These are phyloP conservation scores for Oryza nivara DNA, from an alignment of 176 grass and related monocot genomes.

Conservation along the genomic window DNA sequence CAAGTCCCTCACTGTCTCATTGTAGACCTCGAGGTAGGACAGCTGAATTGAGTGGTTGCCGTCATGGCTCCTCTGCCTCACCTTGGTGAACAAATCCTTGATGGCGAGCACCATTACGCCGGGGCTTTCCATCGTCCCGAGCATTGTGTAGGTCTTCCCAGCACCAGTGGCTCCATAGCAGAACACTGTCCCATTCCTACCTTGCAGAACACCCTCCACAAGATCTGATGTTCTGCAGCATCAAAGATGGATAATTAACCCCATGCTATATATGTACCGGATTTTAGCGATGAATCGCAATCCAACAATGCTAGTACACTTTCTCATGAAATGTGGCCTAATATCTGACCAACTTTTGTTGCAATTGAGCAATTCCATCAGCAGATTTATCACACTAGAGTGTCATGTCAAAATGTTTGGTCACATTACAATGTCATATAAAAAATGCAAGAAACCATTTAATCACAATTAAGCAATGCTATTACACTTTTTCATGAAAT, in stretches of 20 bases:
- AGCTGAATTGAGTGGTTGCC: conserved; percentile 77
- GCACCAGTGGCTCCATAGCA: conserved; percentile 98
- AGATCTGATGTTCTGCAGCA: conserved; percentile 78
- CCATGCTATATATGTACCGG: background rate
- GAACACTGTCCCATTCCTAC: conserved; percentile 94
- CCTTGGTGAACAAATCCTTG: conserved; percentile 90
- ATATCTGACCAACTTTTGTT: background rate
- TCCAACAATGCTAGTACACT: background rate
- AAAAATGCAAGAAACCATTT: conserved; percentile 4
- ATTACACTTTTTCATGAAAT: conserved; percentile 13
- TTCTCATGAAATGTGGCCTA: conserved; percentile 12
- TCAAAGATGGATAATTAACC: conserved; percentile 17
- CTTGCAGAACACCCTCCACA: conserved; percentile 90
- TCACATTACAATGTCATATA: background rate
- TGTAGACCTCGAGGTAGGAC: conserved; percentile 96
- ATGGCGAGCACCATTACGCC: conserved; percentile 97
- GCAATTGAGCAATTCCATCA: background rate
- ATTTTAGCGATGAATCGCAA: background rate
- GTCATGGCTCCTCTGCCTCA: conserved; percentile 72
- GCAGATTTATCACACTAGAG: background rate
- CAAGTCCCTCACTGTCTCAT: conserved; percentile 95
- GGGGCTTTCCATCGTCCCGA: conserved; percentile 78
- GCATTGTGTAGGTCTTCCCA: conserved; percentile 98
- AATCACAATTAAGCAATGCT: conserved; percentile 6
- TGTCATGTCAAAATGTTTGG: conserved; percentile 10